Conservation (phyloP, 2,329 filamentous ascomycete genomes). For the Colletotrichum spaethianum region DNA sequence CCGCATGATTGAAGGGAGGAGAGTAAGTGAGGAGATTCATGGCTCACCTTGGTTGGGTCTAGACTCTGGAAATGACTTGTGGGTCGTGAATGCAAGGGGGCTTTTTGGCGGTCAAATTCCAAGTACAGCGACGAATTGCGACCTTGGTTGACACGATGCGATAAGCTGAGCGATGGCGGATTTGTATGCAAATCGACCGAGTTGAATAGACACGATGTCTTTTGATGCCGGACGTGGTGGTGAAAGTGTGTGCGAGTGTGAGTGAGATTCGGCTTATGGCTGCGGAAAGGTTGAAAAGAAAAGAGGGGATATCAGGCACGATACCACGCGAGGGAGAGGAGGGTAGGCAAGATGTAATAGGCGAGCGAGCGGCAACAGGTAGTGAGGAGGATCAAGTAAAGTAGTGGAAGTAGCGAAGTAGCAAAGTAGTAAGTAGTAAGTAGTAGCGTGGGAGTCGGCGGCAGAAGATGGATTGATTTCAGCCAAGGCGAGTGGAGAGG, state of each 20-base stretch:
- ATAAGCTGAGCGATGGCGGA: neutral
- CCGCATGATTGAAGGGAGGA: constrained; percentile 42
- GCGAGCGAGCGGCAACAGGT: constrained; percentile 25
- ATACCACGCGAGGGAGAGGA: constrained; percentile 40
- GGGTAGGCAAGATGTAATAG: constrained; percentile 41
- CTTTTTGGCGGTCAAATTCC: constrained; percentile 40
- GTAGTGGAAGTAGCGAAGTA: constrained; percentile 12
- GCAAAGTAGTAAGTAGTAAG: no score
- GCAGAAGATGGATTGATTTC: constrained; percentile 36
- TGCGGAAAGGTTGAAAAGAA: constrained; percentile 38
- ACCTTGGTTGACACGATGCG: constrained; percentile 16
- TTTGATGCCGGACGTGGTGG: constrained; percentile 3
- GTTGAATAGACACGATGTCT: neutral
- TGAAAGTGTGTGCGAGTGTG: constrained; percentile 11
- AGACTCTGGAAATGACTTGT: constrained; percentile 43
- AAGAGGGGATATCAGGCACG: constrained; percentile 41
- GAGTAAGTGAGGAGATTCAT: constrained; percentile 39
- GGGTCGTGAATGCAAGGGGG: constrained; percentile 43
- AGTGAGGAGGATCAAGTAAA: constrained; percentile 16
- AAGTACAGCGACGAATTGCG: constrained; percentile 29
- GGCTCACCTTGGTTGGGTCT: constrained; percentile 43
- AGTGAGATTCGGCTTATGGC: constrained; percentile 26
- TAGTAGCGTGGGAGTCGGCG: constrained; percentile 31
- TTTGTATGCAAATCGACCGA: neutral
- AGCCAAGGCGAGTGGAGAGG: constrained; percentile 39